phyloP scores from a whole-genome alignment of 164 flowering plant species.

The Macadamia tetraphylla region DNA sequence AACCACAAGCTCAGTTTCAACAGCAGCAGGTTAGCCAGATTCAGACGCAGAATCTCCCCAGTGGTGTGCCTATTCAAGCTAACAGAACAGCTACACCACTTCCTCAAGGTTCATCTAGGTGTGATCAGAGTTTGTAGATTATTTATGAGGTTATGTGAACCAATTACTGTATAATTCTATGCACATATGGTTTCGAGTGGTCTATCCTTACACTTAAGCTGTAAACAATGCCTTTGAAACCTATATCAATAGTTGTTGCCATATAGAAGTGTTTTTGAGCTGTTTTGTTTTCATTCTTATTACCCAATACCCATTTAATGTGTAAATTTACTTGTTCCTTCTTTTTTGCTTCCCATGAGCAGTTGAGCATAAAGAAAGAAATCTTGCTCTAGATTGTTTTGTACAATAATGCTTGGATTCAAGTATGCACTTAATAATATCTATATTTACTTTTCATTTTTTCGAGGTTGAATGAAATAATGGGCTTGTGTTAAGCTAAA shows the following conservation, averaged over 20 bases:
- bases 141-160: slow-evolving; percentile 5
- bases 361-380: no score
- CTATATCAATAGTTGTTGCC: slow-evolving; percentile 5
- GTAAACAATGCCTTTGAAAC: slow-evolving; percentile 27
- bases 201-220: slow-evolving; percentile 18
- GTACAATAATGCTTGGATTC: no score
- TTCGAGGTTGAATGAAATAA: no score
- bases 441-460: no score
- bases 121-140: slow-evolving; percentile 66
- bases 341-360: no score
- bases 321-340: background rate
- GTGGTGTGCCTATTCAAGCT: slow-evolving; percentile 52
- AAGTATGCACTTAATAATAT: no score
- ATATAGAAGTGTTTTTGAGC: slow-evolving; percentile 3
- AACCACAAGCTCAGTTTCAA: slow-evolving; percentile 45
- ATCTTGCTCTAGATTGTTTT: no score
- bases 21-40: slow-evolving; percentile 49
- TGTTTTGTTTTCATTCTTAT: no score
- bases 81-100: slow-evolving; percentile 60
- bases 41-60: slow-evolving; percentile 51
- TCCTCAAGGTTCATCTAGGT: slow-evolving; percentile 98
- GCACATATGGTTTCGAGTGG: slow-evolving; percentile 1
- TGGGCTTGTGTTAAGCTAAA: no score
- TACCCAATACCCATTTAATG: slow-evolving; percentile 1
- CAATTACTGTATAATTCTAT: slow-evolving; percentile 20